phyloP scores from a whole-genome alignment of 805 yeast genomes.

The Kodamaea hsintzibuensis region DNA sequence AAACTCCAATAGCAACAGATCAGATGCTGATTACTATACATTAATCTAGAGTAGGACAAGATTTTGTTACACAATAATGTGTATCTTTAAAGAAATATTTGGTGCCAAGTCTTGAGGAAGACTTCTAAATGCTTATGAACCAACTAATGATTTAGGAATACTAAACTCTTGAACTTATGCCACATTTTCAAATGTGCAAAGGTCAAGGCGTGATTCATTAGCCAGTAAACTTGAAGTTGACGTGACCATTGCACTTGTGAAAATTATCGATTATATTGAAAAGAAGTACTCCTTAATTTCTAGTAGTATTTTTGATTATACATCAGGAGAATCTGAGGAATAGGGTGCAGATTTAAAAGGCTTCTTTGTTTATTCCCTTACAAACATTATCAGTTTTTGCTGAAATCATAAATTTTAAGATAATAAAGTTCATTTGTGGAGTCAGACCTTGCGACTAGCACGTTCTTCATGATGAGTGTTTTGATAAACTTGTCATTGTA shows the following conservation, averaged over 20 bases:
- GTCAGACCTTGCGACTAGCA: slow-evolving; percentile 5
- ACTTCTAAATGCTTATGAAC: neutral
- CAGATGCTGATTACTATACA: neutral
- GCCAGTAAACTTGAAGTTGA: neutral
- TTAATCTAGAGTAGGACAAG: neutral
- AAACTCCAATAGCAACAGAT: too few relatives aligned
- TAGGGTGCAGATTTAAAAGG: neutral
- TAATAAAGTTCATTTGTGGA: slow-evolving; percentile 4
- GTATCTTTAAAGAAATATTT: neutral
- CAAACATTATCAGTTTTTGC: neutral
- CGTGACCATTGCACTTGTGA: neutral
- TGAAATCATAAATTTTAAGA: slow-evolving; percentile 6
- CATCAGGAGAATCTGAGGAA: neutral
- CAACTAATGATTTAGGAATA: neutral
- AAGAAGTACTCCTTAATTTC: neutral
- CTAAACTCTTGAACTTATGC: neutral
- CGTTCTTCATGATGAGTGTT: slow-evolving; percentile 5
- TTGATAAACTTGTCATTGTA: slow-evolving; percentile 2
- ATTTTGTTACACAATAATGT: neutral
- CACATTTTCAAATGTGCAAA: neutral
- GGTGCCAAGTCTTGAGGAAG: neutral
- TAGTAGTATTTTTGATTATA: neutral
- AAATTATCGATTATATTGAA: neutral
- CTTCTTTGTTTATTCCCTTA: neutral
- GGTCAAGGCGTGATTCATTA: neutral